Conservation (phyloP, 2,329 filamentous ascomycete species). For the Cytospora chrysosperma region DNA sequence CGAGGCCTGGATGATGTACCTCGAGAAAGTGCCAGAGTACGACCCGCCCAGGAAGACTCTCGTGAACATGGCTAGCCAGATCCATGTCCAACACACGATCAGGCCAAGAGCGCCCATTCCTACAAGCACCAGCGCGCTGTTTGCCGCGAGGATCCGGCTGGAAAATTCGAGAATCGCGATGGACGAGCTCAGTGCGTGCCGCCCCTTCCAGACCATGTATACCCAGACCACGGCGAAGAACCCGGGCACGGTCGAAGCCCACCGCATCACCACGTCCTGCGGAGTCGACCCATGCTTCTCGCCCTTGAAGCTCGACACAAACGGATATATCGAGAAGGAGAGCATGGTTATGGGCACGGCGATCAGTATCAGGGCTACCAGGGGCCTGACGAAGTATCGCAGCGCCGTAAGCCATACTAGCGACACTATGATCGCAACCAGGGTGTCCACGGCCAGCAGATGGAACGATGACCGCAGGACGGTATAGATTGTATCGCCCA, state of each 20-base stretch:
- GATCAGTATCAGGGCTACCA: constrained; percentile 78
- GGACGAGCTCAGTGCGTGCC: constrained; percentile 77
- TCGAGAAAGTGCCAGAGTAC: constrained; percentile 59
- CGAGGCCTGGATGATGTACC: constrained; percentile 79
- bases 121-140: constrained; percentile 78
- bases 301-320: constrained; percentile 85
- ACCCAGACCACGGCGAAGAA: constrained; percentile 75
- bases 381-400: constrained; percentile 80
- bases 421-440: constrained; percentile 86
- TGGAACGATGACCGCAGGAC: constrained; percentile 84
- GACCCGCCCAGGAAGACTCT: constrained; percentile 92
- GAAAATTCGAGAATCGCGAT: constrained; percentile 91
- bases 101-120: constrained; percentile 74
- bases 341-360: constrained; percentile 83
- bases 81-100: constrained; percentile 89
- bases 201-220: constrained; percentile 77
- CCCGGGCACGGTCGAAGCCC: constrained; percentile 75
- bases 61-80: constrained; percentile 96
- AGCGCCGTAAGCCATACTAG: constrained; percentile 87
- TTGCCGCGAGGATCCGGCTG: constrained; percentile 80
- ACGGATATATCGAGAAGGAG: constrained; percentile 87
- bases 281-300: constrained; percentile 69
- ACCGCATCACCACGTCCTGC: constrained; percentile 90
- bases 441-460: constrained; percentile 84
- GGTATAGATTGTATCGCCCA: constrained; percentile 93